phyloP scores from a whole-genome alignment of 1,284 basidiomycete species.

The Sanghuangporus baumii region DNA sequence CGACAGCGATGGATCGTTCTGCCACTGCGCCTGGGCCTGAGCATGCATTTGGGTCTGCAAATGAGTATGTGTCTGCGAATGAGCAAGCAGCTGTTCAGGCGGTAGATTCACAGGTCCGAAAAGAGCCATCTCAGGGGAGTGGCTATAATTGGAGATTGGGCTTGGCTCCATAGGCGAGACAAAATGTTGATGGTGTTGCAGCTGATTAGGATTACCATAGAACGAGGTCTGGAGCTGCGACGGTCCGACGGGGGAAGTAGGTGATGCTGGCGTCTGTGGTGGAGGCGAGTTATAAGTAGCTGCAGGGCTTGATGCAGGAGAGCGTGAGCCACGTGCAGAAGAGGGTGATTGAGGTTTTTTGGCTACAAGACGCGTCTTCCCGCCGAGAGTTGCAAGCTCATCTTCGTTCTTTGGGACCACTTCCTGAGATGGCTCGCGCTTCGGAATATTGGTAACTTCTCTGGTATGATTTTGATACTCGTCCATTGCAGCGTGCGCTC shows the following conservation, averaged over 20 bases:
- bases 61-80: conserved; percentile 20
- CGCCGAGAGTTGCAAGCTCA: conserved; percentile 52
- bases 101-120: conserved; percentile 17
- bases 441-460: conserved; percentile 26
- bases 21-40: conserved; percentile 16
- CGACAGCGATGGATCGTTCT: conserved; percentile 3
- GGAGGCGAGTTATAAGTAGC: conserved; percentile 25
- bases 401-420: conserved; percentile 39
- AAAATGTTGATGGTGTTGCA: not conserved
- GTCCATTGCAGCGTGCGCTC: conserved; percentile 37
- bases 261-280: conserved; percentile 17
- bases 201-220: not conserved
- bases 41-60: conserved; percentile 12
- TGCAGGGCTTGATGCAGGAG: conserved; percentile 37
- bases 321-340: conserved; percentile 30
- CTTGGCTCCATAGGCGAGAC: conserved; percentile 9
- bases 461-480: conserved; percentile 22
- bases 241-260: conserved; percentile 19
- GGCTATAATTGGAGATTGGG: conserved; percentile 1
- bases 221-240: conserved; percentile 7
- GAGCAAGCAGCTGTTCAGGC: conserved; percentile 21
- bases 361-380: conserved; percentile 54
- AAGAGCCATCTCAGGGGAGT: conserved; percentile 16
- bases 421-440: conserved; percentile 14
- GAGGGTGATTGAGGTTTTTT: conserved; percentile 34